phyloP scores from a whole-genome alignment of 1,139 yeast genomes.

The Suhomyces choctaworum region DNA sequence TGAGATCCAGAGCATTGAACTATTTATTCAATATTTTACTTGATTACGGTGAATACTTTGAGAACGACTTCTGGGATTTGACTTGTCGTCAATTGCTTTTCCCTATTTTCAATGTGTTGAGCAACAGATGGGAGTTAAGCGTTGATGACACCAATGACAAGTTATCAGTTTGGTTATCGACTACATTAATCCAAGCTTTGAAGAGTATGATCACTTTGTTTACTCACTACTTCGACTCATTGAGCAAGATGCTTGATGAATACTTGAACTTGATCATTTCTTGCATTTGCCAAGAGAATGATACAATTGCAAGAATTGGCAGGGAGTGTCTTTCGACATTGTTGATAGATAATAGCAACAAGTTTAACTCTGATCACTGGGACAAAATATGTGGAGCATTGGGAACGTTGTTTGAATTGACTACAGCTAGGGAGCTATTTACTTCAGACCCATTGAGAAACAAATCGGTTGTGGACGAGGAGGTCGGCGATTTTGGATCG shows the following conservation, averaged over 20 bases:
- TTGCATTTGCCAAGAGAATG: constrained; percentile 95
- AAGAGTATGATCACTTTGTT: constrained; percentile 84
- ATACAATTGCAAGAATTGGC: constrained; percentile 93
- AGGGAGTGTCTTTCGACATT: constrained; percentile 82
- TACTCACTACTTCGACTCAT: constrained; percentile 73
- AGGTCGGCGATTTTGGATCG: constrained; percentile 18
- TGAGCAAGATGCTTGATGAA: constrained; percentile 73
- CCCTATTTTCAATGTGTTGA: constrained; percentile 84
- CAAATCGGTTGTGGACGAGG: constrained; percentile 20
- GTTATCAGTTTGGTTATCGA: constrained; percentile 91
- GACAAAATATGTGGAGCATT: constrained; percentile 62
- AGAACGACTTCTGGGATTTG: constrained; percentile 75
- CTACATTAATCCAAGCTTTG: constrained; percentile 93
- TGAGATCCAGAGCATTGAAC: constrained; percentile 83
- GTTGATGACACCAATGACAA: constrained; percentile 69
- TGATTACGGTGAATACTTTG: constrained; percentile 76
- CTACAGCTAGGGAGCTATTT: constrained; percentile 85
- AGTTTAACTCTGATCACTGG: constrained; percentile 74
- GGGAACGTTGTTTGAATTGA: constrained; percentile 66
- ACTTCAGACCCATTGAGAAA: constrained; percentile 60
- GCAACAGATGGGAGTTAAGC: constrained; percentile 72
- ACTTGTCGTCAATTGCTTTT: constrained; percentile 76
- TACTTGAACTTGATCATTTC: constrained; percentile 75
- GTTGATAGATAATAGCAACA: constrained; percentile 69
- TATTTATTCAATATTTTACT: constrained; percentile 78